Percentiles rank a stretch among this genome's conserved stretches.
phyloP scores from a whole-genome alignment of 2,329 filamentous ascomycete species.

The Clonostachys solani region DNA sequence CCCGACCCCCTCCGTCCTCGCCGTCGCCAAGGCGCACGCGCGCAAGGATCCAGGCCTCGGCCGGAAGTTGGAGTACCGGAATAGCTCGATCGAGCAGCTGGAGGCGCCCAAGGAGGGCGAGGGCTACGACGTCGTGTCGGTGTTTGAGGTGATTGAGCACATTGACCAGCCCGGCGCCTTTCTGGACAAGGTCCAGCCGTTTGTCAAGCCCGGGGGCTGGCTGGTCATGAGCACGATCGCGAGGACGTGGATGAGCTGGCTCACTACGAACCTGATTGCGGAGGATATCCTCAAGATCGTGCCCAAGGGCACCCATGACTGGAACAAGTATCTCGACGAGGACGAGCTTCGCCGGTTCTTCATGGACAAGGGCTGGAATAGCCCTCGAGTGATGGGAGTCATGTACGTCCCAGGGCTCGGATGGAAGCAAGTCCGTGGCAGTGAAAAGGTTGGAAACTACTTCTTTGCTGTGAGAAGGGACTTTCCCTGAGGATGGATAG shows the following conservation, averaged over 20 bases:
- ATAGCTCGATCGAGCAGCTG: slow-evolving; percentile 73
- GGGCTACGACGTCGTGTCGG: slow-evolving; percentile 73
- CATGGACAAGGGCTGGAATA: slow-evolving; percentile 51
- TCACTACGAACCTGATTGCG: slow-evolving; percentile 88
- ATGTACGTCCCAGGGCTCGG: slow-evolving; percentile 87
- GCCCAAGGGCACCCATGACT: slow-evolving; percentile 90
- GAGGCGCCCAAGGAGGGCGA: slow-evolving; percentile 29
- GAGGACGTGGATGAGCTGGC: slow-evolving; percentile 80
- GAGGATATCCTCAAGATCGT: slow-evolving; percentile 87
- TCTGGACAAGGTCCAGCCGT: slow-evolving; percentile 64
- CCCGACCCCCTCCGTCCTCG: slow-evolving; percentile 68
- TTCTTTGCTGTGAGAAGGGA: slow-evolving; percentile 76
- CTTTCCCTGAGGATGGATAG: background rate
- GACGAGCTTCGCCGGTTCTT: slow-evolving; percentile 64
- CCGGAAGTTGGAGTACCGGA: slow-evolving; percentile 65
- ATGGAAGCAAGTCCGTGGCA: slow-evolving; percentile 78
- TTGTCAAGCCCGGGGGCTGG: slow-evolving; percentile 90
- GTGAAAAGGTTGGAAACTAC: slow-evolving; percentile 90
- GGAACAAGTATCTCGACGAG: slow-evolving; percentile 92
- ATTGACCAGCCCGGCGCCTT: slow-evolving; percentile 74
- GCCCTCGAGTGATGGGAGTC: slow-evolving; percentile 67
- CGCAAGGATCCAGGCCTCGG: slow-evolving; percentile 66
- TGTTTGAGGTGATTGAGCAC: slow-evolving; percentile 96
- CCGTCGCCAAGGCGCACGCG: slow-evolving; percentile 73
- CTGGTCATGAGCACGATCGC: slow-evolving; percentile 90